Conservation (phyloP, 495 filamentous ascomycete species). For the Aspergillus kassunensis region DNA sequence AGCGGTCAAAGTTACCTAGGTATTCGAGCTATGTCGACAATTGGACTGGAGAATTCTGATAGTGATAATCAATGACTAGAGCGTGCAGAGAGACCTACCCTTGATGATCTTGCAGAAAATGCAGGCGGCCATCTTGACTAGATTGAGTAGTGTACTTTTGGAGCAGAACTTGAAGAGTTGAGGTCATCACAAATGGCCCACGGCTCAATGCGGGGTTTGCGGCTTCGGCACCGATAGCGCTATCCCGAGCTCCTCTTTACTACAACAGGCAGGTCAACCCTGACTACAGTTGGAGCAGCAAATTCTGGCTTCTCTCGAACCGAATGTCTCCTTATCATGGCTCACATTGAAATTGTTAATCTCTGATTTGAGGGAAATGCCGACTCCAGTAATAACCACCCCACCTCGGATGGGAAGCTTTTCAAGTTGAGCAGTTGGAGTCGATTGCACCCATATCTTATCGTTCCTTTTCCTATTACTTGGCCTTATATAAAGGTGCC, state of each 20-base stretch:
- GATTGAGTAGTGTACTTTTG: neutral
- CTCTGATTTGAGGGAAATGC: conserved; percentile 7
- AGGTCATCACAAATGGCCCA: conserved; percentile 3
- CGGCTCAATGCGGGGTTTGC: conserved; percentile 1
- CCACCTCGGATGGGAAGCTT: conserved; percentile 3
- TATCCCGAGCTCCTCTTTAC: neutral
- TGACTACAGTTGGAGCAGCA: neutral
- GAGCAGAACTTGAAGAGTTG: neutral
- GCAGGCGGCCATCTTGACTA: conserved; percentile 54
- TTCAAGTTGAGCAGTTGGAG: conserved; percentile 3
- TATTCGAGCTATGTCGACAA: too few species aligned
- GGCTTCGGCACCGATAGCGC: neutral
- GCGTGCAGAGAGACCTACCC: conserved; percentile 48
- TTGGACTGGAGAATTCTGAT: neutral
- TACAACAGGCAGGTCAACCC: neutral
- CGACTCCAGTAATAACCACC: conserved; percentile 5
- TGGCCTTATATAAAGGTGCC: neutral
- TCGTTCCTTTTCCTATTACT: neutral
- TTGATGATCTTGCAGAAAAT: conserved; percentile 99
- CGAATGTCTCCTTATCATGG: conserved; percentile 2
- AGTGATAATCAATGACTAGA: neutral
- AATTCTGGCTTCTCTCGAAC: neutral
- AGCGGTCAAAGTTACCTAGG: too few species aligned
- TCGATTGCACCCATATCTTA: neutral
- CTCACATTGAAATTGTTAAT: neutral